These are phyloP conservation scores for Hibiscus tridactylites DNA, from an alignment of 345 rosid species.

Conservation along the genomic window DNA sequence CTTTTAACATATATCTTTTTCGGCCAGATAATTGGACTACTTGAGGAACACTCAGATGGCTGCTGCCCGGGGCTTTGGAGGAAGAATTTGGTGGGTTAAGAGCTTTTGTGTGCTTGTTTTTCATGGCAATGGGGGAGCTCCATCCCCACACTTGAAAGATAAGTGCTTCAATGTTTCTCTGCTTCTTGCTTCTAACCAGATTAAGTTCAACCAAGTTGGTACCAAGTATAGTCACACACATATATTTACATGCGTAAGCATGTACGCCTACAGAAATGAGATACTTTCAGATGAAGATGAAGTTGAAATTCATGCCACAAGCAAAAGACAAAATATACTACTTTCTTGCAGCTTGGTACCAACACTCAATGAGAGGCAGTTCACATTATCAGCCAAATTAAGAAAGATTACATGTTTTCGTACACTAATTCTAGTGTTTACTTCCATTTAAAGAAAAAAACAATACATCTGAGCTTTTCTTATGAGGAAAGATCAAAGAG, in stretches of 20 bases:
- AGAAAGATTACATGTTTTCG: no score
- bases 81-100: background rate
- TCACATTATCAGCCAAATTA: background rate
- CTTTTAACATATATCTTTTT: background rate
- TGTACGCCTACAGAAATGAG: background rate
- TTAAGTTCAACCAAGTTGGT: background rate
- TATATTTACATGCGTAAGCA: background rate
- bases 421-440: no score
- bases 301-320: background rate
- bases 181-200: background rate
- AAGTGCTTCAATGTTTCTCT: background rate
- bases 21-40: constrained; percentile 42
- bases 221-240: background rate
- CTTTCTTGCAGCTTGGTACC: background rate
- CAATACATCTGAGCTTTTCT: no score
- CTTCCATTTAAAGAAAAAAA: no score
- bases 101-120: constrained; percentile 5
- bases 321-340: background rate
- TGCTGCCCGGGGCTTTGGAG: background rate
- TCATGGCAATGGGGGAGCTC: constrained; percentile 3
- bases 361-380: background rate
- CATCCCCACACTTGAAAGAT: constrained; percentile 7
- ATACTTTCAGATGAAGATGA: background rate
- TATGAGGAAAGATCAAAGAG: no score
- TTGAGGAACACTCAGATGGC: background rate